phyloP scores from a whole-genome alignment of 768 basidiomycete species.

The Paxillus rubicundulus region DNA sequence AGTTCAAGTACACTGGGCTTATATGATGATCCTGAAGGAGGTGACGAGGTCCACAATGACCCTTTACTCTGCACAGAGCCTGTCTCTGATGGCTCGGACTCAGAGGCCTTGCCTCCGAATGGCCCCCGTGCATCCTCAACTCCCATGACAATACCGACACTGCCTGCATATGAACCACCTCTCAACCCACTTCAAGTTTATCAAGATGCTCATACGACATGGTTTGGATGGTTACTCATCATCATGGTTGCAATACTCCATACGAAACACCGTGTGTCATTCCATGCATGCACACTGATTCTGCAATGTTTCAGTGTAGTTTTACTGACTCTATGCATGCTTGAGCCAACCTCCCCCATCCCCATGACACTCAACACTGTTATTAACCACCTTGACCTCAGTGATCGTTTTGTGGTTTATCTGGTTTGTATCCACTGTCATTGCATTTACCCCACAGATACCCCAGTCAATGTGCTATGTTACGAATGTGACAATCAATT shows the following conservation, averaged over 20 bases:
- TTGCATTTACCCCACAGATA: not conserved
- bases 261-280: conserved; percentile 21
- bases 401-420: not conserved
- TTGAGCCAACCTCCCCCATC: not conserved
- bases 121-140: no score
- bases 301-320: conserved; percentile 11
- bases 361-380: conserved; percentile 4
- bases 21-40: no score
- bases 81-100: no score
- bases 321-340: conserved; percentile 6
- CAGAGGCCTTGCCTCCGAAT: no score
- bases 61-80: no score
- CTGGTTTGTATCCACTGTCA: conserved; percentile 2
- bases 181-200: not conserved
- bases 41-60: no score
- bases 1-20: no score
- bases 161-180: no score
- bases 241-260: conserved; percentile 19
- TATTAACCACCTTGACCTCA: not conserved
- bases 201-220: conserved; percentile 4
- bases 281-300: conserved; percentile 16
- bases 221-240: conserved; percentile 14
- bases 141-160: no score
- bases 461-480: not conserved
- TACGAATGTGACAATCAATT: not conserved